Percentiles rank a stretch among this genome's conserved stretches.
These are phyloP conservation scores for Stemphylium vesicarium DNA, from an alignment of 2,329 filamentous ascomycete genomes.

Conservation along the genomic window DNA sequence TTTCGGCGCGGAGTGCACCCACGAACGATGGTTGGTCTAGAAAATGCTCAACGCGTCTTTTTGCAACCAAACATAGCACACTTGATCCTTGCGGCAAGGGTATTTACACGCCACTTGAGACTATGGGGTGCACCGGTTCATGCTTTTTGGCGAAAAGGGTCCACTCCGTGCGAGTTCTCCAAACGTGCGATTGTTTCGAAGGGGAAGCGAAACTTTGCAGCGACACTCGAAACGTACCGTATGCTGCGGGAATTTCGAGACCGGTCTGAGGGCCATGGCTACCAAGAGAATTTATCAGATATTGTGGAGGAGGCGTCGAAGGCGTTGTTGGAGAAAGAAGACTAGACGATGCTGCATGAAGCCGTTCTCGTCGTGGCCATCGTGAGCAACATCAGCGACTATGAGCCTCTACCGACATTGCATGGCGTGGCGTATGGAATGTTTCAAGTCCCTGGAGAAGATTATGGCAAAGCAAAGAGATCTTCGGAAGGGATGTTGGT, in stretches of 20 bases:
- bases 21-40: constrained; percentile 5
- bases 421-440: not conserved
- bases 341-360: not conserved
- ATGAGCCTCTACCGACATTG: not conserved
- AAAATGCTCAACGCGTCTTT: not conserved
- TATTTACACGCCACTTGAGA: constrained; percentile 1
- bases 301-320: not conserved
- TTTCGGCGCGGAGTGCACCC: constrained; percentile 7
- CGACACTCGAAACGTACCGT: constrained; percentile 16
- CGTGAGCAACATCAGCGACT: not conserved
- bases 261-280: constrained; percentile 2
- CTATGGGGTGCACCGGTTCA: not conserved
- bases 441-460: not conserved
- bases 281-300: not conserved
- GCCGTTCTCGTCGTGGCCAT: not conserved
- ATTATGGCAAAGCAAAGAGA: not conserved
- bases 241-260: constrained; percentile 1
- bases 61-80: constrained; percentile 8
- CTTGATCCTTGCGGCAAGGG: constrained; percentile 1
- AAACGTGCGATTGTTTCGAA: constrained; percentile 12
- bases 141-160: constrained; percentile 4
- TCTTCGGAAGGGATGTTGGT: not conserved
- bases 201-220: constrained; percentile 11
- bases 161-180: constrained; percentile 6
- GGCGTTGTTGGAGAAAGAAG: not conserved